A percentile compares a stretch with the other conserved stretches of the same genome.
Conservation (phyloP, 164 flowering plant genomes). For the Amborella trichopoda region DNA sequence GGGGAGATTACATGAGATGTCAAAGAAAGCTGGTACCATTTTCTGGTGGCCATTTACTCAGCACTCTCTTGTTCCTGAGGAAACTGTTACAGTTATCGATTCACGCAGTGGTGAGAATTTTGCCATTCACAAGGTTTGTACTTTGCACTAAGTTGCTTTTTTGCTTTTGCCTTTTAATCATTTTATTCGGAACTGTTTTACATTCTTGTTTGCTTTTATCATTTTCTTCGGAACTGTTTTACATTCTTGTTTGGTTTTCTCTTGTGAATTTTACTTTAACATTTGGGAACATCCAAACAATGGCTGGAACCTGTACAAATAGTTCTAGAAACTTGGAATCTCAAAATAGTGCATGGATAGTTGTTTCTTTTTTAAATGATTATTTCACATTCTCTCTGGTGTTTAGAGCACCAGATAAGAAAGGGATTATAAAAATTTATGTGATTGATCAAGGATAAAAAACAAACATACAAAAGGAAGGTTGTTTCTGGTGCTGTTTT, state of each 20-base stretch:
- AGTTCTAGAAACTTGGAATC: too few species aligned
- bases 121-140: constrained; percentile 68
- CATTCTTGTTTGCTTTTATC: background rate
- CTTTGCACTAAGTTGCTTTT: background rate
- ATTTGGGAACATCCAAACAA: too few species aligned
- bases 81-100: constrained; percentile 81
- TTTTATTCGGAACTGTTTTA: background rate
- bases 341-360: too few species aligned
- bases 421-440: too few species aligned
- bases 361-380: too few species aligned
- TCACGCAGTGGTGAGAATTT: constrained; percentile 96
- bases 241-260: constrained; percentile 4
- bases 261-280: too few species aligned
- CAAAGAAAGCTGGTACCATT: constrained; percentile 50
- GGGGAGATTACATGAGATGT: constrained; percentile 50
- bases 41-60: constrained; percentile 99
- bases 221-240: background rate
- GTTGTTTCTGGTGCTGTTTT: too few species aligned
- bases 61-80: constrained; percentile 68
- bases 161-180: background rate
- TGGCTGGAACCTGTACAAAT: too few species aligned
- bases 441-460: too few species aligned
- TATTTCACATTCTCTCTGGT: too few species aligned
- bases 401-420: too few species aligned
- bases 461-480: too few species aligned